Percentiles rank a stretch among this genome's conserved stretches.
Evolutionary conservation across 2,329 filamentous ascomycete genomes (phyloP).

Genomic region (Fusarium sp.): DNA sequence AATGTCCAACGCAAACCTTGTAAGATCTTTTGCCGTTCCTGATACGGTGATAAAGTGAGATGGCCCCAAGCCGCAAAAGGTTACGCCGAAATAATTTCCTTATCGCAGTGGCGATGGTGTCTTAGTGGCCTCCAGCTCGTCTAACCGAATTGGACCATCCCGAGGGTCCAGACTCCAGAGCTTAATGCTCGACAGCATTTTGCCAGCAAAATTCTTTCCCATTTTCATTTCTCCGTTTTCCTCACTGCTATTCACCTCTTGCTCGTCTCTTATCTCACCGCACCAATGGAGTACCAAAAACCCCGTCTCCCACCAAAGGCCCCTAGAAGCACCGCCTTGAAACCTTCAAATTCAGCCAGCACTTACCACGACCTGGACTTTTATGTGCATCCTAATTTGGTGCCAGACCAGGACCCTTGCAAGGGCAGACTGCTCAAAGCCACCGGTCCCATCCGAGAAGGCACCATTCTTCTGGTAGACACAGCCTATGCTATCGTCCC

Average conservation of each 20-base stretch:
- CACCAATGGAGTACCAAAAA: constrained; percentile 37
- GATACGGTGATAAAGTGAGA: constrained; percentile 13
- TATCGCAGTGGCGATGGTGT: constrained; percentile 31
- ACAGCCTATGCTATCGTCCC: constrained; percentile 47
- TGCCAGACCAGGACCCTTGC: constrained; percentile 41
- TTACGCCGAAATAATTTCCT: constrained; percentile 33
- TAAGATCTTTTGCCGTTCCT: constrained; percentile 4
- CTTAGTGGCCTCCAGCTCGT: constrained; percentile 34
- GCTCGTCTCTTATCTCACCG: not conserved
- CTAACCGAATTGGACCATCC: constrained; percentile 37
- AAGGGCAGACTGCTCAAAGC: constrained; percentile 46
- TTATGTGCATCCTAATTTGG: constrained; percentile 41
- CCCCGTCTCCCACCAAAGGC: constrained; percentile 24
- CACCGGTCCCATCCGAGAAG: constrained; percentile 38
- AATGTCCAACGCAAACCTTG: constrained; percentile 1
- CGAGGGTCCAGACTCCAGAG: constrained; percentile 28
- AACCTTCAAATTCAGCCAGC: constrained; percentile 21
- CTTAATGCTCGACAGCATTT: constrained; percentile 16
- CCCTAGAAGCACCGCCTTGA: constrained; percentile 12
- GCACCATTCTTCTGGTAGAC: constrained; percentile 47
- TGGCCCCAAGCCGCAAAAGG: constrained; percentile 37
- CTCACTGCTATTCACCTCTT: not conserved
- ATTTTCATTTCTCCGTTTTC: constrained; percentile 11
- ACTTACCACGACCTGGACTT: constrained; percentile 34
- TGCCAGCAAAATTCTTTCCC: constrained; percentile 16